Evolutionary conservation across 768 basidiomycete genomes (phyloP), one percentile per base, ranked within the genome.

Genomic region (Russula dissimulans): DNA sequence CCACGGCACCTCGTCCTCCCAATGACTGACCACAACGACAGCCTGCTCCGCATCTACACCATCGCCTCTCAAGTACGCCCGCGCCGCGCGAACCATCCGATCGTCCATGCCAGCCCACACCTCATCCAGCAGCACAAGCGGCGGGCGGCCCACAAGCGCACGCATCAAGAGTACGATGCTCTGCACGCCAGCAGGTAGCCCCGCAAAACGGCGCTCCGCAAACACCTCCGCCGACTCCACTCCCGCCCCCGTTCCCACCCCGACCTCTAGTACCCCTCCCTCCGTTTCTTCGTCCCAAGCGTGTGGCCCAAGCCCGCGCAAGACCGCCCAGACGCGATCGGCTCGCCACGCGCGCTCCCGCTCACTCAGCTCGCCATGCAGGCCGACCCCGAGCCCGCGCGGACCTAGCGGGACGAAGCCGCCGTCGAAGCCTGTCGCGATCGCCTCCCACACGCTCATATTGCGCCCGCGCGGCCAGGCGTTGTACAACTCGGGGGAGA

Each of bases 1-100:
- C 91, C 92, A 95, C 3, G 94, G 94, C 17, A 94, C 83, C 72
- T 97, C 94, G 41, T 88, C 87, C 64, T 91, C 88, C 84, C 91
- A 92, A 73, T 95, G 94, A 42, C 86, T 91, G 57, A 98, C 81
- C 3, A 91, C 86, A 0, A 97, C 78, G 26, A 92, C 86, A 2
- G 86, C 87, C 74, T 97, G 92, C 45, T 79, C 74, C 11, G 71
- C 65, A 22, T 73, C 74, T 26, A 86, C 83, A 1, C 73, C 83
- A 3, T 72, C 75, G 2, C 67, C 68, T 11, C 85, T 75, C 46
- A 99, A 69, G 67, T 91, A 90, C 44, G 64, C 66, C 63, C 81
- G 75, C 44, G 84, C 89, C 41, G 80, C 80, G 17, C 71, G 71
- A 34, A 95, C 82, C 83, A 91, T 90, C 5, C 71, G 73, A 46